phyloP scores from a whole-genome alignment of 176 grass and related monocot genomes.

The Poa pratensis region DNA sequence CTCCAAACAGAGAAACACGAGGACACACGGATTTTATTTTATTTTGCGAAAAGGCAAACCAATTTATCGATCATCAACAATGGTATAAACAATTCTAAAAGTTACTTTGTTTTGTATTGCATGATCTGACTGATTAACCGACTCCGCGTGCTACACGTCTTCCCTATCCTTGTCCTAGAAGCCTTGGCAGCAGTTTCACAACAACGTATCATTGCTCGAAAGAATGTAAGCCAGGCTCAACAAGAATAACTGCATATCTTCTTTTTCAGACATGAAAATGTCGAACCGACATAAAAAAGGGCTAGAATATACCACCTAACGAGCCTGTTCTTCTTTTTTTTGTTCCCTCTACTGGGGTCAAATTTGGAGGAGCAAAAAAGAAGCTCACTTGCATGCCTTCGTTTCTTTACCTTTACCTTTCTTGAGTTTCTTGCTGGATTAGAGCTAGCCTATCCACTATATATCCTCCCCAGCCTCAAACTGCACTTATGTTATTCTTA shows the following conservation, averaged over 20 bases:
- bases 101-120: neutral
- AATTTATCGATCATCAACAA: no score
- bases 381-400: neutral
- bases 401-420: neutral
- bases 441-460: neutral
- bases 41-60: no score
- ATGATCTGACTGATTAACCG: slow-evolving; percentile 30
- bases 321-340: neutral
- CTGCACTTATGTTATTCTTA: neutral
- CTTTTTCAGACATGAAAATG: neutral
- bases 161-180: neutral
- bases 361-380: neutral
- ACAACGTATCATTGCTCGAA: neutral
- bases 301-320: neutral
- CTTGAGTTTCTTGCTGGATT: neutral
- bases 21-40: neutral
- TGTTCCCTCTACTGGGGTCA: neutral
- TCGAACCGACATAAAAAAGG: neutral
- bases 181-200: neutral
- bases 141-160: slow-evolving; percentile 26
- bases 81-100: no score
- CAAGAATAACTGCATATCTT: neutral
- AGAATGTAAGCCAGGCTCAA: neutral
- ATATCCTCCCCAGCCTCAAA: neutral
- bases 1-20: neutral